Evolutionary conservation across 2,329 filamentous ascomycete species (phyloP).

Genomic region (Paecilomyces formosus): DNA sequence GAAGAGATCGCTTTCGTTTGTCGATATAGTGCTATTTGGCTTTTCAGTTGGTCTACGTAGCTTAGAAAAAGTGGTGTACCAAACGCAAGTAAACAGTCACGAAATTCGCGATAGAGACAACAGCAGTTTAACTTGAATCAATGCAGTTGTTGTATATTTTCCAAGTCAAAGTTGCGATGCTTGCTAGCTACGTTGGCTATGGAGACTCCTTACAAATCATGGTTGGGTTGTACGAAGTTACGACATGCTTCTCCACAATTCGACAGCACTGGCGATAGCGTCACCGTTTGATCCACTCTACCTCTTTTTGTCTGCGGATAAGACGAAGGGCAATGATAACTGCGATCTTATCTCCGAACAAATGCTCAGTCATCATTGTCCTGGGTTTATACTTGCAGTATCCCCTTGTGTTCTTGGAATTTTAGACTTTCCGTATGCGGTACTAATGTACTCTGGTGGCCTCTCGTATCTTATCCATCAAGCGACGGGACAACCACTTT

Average conservation of each 20-base stretch:
- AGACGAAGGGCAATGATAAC: neutral
- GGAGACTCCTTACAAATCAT: neutral
- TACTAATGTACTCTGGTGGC: no score
- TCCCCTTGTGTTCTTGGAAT: neutral
- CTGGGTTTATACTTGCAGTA: neutral
- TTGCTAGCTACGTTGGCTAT: neutral
- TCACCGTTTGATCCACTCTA: neutral
- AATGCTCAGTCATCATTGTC: neutral
- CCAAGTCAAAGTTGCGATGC: neutral
- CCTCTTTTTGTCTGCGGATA: neutral
- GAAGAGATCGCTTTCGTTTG: neutral
- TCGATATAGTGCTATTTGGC: neutral
- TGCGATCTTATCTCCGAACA: neutral
- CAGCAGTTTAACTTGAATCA: neutral
- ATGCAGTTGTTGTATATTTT: neutral
- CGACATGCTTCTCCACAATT: neutral
- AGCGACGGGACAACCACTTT: no score
- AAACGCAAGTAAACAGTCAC: neutral
- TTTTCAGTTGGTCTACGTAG: neutral
- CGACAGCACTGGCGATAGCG: slow-evolving; percentile 1
- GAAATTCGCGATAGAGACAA: neutral
- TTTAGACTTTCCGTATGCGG: no score
- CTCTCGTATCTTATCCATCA: no score
- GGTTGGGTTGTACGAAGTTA: neutral
- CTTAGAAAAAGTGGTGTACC: neutral